Evolutionary conservation across 208 protist genomes (phyloP), one percentile per base, ranked within the genome.

Genomic region (Acanthamoeba culbertsoni): DNA sequence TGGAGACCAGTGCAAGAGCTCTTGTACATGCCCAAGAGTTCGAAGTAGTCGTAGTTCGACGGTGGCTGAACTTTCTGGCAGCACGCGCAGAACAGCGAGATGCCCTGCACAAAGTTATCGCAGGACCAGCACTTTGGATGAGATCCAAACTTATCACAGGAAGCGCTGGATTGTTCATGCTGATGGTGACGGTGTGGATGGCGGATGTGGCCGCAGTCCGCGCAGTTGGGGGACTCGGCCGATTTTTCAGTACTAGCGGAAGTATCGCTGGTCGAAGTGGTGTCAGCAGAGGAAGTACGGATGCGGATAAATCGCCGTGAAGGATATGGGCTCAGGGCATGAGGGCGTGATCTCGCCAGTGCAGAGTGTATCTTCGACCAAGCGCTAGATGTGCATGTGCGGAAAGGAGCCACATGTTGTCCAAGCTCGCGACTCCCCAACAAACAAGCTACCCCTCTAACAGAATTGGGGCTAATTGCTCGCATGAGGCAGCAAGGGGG

Each of bases 11-110:
- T n/a, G n/a, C n/a, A 26, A 62, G 55, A n/a, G 55, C 20, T 6
- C 20, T 7, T 40, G 71, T 79, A 79, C 71, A 79, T 79, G 71
- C 71, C 71, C 42, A 79, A 28, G 42, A 79, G 71, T 28, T 79
- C 71, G n/a, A 79, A 79, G 71, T 40, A 79, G 71, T 79, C 43
- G 71, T 53, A 79, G 71, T 43, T 43, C 37, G 20, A 26, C 35
- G 71, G 71, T 26, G 71, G 71, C 26, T 79, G 71, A 31, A 79
- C 71, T 35, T 79, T 79, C 42, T 79, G 35, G 37, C 71, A 79
- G 71, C 42, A 53, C 3, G 71, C 14, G 37, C 71, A 79, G 71
- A 79, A 79, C 1, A 79, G 71, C 0, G 71, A 28, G 71, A 51
- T 79, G 14, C 43, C 42, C 71, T 79, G 42, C 18, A 79, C 43